A percentile compares a stretch with the other conserved stretches of the same genome.
Evolutionary conservation across 306 rosid genomes (phyloP).

Genomic region (Datisca glomerata): DNA sequence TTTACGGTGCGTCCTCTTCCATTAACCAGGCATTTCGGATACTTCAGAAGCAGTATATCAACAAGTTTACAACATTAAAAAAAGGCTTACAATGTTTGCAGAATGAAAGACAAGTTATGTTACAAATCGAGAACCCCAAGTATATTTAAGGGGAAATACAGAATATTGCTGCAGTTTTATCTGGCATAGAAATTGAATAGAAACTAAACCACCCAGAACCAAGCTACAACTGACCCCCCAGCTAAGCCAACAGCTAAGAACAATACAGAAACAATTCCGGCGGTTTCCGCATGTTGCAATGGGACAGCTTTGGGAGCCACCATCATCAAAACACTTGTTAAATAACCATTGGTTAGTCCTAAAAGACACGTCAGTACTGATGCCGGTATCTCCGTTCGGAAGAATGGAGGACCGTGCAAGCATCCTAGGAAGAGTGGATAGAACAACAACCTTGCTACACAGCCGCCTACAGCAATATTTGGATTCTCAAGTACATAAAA

Average conservation of each 20-base stretch:
- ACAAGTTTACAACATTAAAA: too few species aligned
- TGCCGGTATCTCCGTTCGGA: slow-evolving; percentile 74
- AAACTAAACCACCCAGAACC: slow-evolving; percentile 76
- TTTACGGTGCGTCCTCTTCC: too few species aligned
- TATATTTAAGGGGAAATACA: too few species aligned
- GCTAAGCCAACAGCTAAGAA: slow-evolving; percentile 72
- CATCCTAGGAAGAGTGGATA: slow-evolving; percentile 77
- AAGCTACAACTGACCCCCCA: slow-evolving; percentile 61
- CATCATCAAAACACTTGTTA: slow-evolving; percentile 76
- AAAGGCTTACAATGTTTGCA: too few species aligned
- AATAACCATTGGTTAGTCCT: slow-evolving; percentile 85
- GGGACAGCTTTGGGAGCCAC: slow-evolving; percentile 65
- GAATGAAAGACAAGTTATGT: too few species aligned
- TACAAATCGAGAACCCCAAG: too few species aligned
- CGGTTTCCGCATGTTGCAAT: slow-evolving; percentile 73
- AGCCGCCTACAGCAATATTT: slow-evolving; percentile 50
- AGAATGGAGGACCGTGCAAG: slow-evolving; percentile 73
- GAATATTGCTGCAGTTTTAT: too few species aligned
- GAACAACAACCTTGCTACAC: slow-evolving; percentile 50
- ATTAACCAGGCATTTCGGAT: too few species aligned
- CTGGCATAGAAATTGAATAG: slow-evolving; percentile 12
- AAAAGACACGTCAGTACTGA: slow-evolving; percentile 52
- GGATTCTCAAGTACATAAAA: slow-evolving; percentile 44
- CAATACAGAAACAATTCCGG: slow-evolving; percentile 59
- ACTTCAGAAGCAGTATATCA: too few species aligned